phyloP scores from a whole-genome alignment of 768 basidiomycete species.

The Leccinum olivaceopallidum region DNA sequence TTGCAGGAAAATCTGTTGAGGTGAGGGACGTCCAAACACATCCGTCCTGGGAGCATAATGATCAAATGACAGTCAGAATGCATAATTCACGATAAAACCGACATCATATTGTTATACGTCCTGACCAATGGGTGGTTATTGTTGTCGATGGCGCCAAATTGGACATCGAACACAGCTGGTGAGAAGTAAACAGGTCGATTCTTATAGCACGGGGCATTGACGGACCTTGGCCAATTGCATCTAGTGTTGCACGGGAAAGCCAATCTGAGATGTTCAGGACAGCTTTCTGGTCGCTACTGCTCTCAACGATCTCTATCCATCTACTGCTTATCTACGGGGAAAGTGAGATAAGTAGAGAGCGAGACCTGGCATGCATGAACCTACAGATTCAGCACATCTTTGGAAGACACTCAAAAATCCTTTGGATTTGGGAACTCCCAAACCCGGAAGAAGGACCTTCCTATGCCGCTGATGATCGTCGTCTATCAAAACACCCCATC shows the following conservation, averaged over 20 bases:
- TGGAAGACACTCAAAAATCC: slow-evolving; percentile 52
- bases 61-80: slow-evolving; percentile 8
- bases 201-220: neutral
- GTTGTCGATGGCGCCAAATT: slow-evolving; percentile 33
- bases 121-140: slow-evolving; percentile 10
- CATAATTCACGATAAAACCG: neutral
- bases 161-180: slow-evolving; percentile 43
- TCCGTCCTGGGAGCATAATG: slow-evolving; percentile 15
- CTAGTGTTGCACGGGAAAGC: neutral
- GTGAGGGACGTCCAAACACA: slow-evolving; percentile 18
- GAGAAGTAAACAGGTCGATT: neutral
- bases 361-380: neutral
- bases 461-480: slow-evolving; percentile 53
- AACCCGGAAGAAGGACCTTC: slow-evolving; percentile 56
- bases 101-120: slow-evolving; percentile 16
- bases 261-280: neutral
- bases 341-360: neutral
- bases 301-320: neutral
- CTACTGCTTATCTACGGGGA: neutral
- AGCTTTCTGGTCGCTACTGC: neutral
- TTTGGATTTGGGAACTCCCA: slow-evolving; percentile 49
- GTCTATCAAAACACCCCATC: slow-evolving; percentile 18
- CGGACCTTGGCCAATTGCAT: slow-evolving; percentile 49
- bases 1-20: slow-evolving; percentile 17
- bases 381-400: slow-evolving; percentile 32